Conservation (phyloP, 805 yeast species). For the Candida awuae region DNA sequence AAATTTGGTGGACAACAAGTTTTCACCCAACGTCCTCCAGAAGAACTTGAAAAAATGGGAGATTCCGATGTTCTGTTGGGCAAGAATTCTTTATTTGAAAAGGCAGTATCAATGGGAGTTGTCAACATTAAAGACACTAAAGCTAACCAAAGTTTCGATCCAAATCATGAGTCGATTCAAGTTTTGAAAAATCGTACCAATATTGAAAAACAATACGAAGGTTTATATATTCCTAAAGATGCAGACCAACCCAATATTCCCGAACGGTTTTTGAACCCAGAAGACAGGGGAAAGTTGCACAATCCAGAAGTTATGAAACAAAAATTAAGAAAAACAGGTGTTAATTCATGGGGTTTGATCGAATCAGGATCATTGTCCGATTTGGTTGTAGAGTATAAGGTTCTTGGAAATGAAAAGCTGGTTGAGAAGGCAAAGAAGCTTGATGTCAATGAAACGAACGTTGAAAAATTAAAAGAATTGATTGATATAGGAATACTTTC, state of each 20-base stretch:
- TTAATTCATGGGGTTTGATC: constrained; percentile 13
- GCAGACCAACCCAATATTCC: constrained; percentile 15
- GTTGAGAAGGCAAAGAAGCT: constrained; percentile 7
- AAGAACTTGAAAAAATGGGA: constrained; percentile 11
- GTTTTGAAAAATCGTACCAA: constrained; percentile 19
- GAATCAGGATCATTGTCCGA: constrained; percentile 16
- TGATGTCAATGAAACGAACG: constrained; percentile 13
- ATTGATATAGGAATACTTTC: constrained; percentile 16
- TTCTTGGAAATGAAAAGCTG: constrained; percentile 7
- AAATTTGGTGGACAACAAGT: constrained; percentile 4
- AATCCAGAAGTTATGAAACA: constrained; percentile 8
- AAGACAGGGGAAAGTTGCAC: constrained; percentile 6
- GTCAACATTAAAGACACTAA: constrained; percentile 16
- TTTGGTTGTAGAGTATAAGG: constrained; percentile 18
- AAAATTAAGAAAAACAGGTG: constrained; percentile 5
- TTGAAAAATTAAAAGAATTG: constrained; percentile 12
- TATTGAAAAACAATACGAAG: constrained; percentile 18
- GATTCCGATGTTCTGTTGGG: constrained; percentile 1
- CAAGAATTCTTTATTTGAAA: constrained; percentile 12
- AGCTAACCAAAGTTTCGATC: constrained; percentile 6
- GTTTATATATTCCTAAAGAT: constrained; percentile 12
- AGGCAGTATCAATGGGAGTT: constrained; percentile 21
- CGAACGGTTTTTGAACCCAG: constrained; percentile 15
- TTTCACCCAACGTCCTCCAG: constrained; percentile 16
- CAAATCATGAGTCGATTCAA: constrained; percentile 19